Conservation (phyloP, 164 flowering plant species). For the Liquidambar formosana region DNA sequence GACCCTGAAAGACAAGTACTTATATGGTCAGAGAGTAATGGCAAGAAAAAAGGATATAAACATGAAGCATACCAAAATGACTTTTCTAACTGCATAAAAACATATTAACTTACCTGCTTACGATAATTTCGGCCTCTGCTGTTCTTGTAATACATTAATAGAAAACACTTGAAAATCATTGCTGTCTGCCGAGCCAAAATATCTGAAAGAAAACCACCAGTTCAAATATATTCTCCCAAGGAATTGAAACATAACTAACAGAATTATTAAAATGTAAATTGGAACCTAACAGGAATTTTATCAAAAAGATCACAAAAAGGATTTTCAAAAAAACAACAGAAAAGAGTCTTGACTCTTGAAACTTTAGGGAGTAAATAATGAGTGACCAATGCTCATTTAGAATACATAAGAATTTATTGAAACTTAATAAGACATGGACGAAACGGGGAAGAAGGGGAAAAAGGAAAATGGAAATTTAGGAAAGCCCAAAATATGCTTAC, state of each 20-base stretch:
- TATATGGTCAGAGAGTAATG: slow-evolving; percentile 3
- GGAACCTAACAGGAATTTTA: not conserved
- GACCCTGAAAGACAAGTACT: slow-evolving; percentile 59
- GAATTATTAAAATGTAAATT: not conserved
- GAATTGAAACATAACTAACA: not conserved
- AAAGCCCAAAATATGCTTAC: no score
- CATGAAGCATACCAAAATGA: not conserved
- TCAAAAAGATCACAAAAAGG: not conserved
- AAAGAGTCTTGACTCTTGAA: no score
- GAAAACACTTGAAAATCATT: slow-evolving; percentile 74
- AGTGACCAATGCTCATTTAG: no score
- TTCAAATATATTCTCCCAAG: not conserved
- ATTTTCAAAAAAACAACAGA: not conserved
- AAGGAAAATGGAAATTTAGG: no score
- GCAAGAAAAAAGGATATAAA: not conserved
- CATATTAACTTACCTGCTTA: slow-evolving; percentile 59
- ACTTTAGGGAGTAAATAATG: no score
- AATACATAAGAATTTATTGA: no score
- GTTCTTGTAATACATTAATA: slow-evolving; percentile 87
- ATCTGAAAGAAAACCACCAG: slow-evolving; percentile 52
- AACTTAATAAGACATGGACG: no score
- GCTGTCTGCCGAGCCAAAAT: slow-evolving; percentile 92
- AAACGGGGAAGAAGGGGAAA: no score
- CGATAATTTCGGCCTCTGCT: slow-evolving; percentile 90
- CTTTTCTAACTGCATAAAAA: not conserved